phyloP scores from a whole-genome alignment of 2,329 filamentous ascomycete genomes.

The Mariannaea elegans region DNA sequence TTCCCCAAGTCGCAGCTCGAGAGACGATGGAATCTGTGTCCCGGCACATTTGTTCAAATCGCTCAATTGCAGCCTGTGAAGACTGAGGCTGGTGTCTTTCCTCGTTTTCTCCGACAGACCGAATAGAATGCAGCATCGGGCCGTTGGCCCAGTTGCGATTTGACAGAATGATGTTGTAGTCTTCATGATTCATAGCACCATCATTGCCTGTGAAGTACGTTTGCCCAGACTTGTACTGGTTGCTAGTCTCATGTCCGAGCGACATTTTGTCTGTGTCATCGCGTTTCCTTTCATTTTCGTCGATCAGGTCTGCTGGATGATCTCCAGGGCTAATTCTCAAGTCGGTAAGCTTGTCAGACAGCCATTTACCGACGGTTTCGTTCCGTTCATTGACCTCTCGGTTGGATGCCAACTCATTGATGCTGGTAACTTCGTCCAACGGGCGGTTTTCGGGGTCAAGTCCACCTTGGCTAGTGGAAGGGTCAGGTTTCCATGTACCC shows the following conservation, averaged over 20 bases:
- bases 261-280: constrained; percentile 53
- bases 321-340: constrained; percentile 39
- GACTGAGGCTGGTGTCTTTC: constrained; percentile 57
- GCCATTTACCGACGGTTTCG: constrained; percentile 60
- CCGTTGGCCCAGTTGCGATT: constrained; percentile 60
- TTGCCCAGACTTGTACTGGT: constrained; percentile 58
- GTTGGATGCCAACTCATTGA: constrained; percentile 57
- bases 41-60: constrained; percentile 59
- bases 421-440: constrained; percentile 54
- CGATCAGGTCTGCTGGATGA: constrained; percentile 31
- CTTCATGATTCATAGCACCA: constrained; percentile 54
- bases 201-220: constrained; percentile 57
- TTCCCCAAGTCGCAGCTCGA: constrained; percentile 75
- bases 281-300: constrained; percentile 31
- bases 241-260: constrained; percentile 58
- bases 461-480: constrained; percentile 53
- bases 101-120: constrained; percentile 51
- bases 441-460: constrained; percentile 58
- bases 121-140: constrained; percentile 59
- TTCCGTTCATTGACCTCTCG: constrained; percentile 58
- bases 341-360: constrained; percentile 48
- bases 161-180: constrained; percentile 60
- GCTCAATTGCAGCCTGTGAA: constrained; percentile 63
- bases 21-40: constrained; percentile 69
- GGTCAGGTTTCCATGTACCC: constrained; percentile 53